Evolutionary conservation across 116 monocot species (phyloP), one percentile per base, ranked within the genome.

Genomic region (Thalassia testudinum): DNA sequence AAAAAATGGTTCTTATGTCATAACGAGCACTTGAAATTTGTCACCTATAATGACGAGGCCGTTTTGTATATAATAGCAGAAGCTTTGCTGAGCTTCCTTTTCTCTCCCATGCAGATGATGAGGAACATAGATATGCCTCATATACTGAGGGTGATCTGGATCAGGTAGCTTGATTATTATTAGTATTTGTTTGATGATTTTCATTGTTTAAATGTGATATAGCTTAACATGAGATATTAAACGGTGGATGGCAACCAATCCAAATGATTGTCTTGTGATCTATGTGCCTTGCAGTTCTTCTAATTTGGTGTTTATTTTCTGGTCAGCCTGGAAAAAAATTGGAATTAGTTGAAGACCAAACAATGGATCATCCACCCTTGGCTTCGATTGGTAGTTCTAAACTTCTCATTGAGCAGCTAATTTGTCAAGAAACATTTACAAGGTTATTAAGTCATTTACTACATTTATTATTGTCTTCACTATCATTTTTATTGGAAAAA

Each of bases 351-450:
- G 50, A 51, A 27, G 58, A 67, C 24, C 34, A 5, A 43, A 62
- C 19, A 28, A 59, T 28, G 25, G 53, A 27, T 16, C 62, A 49
- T 37, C 26, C 38, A 19, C 62, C 68, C 12, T 47, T 67, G 48
- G 47, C 57, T 29, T 47, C 62, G 40, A 49, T 47, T 50, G 54
- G 50, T 30, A 54, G 60, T 27, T 24, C 59, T 2, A 74, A 74
- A 67, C 38, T 29, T 19, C 37, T 59, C 34, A 68, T 74, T 26
- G 63, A 68, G 29, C 57, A 68, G 28, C 30, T 68, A 58, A 21
- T 74, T 48, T 52, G 62, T 63, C 63, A 74, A 49, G 74, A 74
- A 40, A 74, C 68, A 18, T 74, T 74, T 43, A 58, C 68, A 27
- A 74, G 74, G 68, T 74, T 23, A 23, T 21, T 50, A 50, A 23